phyloP scores from a whole-genome alignment of 2,329 filamentous ascomycete species.

The Zasmidium citrigriseum region DNA sequence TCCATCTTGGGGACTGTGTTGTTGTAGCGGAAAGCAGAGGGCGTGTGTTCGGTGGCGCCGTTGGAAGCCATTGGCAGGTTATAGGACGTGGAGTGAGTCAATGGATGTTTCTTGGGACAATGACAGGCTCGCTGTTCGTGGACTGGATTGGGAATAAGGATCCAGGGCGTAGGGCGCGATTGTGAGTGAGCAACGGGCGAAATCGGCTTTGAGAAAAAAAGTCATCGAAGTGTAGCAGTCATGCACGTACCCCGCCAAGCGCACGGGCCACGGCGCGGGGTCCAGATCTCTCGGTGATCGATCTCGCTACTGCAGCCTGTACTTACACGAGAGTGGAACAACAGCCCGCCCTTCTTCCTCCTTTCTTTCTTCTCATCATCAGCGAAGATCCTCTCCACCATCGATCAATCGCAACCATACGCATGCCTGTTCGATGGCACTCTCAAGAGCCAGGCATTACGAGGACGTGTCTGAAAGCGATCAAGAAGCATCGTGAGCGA shows the following conservation, averaged over 20 bases:
- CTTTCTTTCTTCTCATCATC: no score
- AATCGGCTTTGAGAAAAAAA: neutral
- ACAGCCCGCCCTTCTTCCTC: neutral
- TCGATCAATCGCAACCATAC: no score
- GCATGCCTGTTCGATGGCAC: no score
- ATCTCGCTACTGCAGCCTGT: neutral
- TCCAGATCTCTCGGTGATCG: neutral
- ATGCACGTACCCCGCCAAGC: neutral
- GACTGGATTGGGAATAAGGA: no score
- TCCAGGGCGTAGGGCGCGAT: no score
- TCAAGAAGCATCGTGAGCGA: no score
- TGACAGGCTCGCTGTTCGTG: no score
- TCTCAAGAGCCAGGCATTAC: no score
- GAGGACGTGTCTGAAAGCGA: no score
- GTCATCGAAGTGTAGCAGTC: neutral
- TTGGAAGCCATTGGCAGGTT: slow-evolving; percentile 17
- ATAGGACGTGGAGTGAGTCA: neutral
- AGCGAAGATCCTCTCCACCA: no score
- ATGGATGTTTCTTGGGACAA: neutral
- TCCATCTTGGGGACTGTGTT: slow-evolving; percentile 12
- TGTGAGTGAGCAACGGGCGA: neutral
- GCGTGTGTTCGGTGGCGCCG: slow-evolving; percentile 9
- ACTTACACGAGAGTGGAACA: neutral
- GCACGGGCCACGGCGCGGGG: no score
- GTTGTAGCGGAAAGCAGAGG: slow-evolving; percentile 22